phyloP scores from a whole-genome alignment of 306 rosid species.

The Glycyrrhiza uralensis region DNA sequence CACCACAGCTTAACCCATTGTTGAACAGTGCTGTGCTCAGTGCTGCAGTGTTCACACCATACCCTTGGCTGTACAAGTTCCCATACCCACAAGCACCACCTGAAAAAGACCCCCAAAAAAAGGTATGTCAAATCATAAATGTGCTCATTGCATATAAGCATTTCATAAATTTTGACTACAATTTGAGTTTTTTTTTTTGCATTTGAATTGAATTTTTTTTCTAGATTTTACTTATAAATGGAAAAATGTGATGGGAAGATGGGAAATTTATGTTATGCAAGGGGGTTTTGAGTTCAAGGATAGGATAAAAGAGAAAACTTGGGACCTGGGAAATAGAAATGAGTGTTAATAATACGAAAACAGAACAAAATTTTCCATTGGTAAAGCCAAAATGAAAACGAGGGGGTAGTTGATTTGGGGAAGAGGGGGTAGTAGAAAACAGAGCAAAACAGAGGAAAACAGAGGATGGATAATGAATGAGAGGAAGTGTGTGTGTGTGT shows the following conservation, averaged over 20 bases:
- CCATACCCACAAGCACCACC: slow-evolving; percentile 98
- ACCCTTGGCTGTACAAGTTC: slow-evolving; percentile 92
- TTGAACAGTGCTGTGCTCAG: slow-evolving; percentile 92
- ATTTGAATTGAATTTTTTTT: neutral
- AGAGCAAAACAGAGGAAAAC: neutral
- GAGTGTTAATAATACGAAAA: neutral
- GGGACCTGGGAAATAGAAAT: neutral
- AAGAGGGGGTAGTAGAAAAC: neutral
- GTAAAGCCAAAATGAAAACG: neutral
- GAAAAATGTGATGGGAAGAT: neutral
- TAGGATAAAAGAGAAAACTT: neutral
- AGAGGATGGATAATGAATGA: neutral
- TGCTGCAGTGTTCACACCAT: slow-evolving; percentile 90
- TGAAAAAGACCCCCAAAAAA: neutral
- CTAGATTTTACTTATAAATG: neutral
- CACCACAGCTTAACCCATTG: slow-evolving; percentile 81
- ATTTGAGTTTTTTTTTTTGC: neutral
- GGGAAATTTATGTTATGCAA: neutral
- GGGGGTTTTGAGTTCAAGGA: neutral
- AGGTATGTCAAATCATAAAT: neutral
- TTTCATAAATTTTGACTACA: neutral
- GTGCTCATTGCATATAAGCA: neutral
- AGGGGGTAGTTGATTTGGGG: neutral
- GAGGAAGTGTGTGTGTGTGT: neutral
- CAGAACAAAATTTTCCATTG: neutral